phyloP scores from a whole-genome alignment of 1,284 basidiomycete species.

The Ustilago sp. region DNA sequence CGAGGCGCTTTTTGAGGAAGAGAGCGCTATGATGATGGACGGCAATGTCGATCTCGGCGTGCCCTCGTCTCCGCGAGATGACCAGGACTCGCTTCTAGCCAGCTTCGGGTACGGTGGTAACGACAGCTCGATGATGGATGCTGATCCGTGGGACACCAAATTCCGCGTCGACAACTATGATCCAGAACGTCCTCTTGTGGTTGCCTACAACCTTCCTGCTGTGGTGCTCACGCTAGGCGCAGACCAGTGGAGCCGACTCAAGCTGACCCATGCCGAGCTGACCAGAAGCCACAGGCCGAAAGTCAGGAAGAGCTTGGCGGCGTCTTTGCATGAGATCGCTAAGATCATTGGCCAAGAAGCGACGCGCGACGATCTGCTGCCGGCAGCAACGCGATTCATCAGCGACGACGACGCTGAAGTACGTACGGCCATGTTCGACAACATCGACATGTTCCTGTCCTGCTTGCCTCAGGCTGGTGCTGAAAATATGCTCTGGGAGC shows the following conservation, averaged over 20 bases:
- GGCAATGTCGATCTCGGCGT: slow-evolving; percentile 20
- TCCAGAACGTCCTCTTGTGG: slow-evolving; percentile 83
- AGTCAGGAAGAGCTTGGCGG: slow-evolving; percentile 82
- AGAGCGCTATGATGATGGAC: slow-evolving; percentile 43
- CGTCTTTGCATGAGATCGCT: slow-evolving; percentile 89
- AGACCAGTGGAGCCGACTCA: slow-evolving; percentile 81
- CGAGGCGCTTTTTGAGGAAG: slow-evolving; percentile 45
- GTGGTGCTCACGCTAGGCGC: slow-evolving; percentile 85
- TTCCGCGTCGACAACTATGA: slow-evolving; percentile 68
- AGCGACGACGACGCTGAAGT: slow-evolving; percentile 77
- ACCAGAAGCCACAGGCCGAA: slow-evolving; percentile 73
- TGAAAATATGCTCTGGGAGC: slow-evolving; percentile 74
- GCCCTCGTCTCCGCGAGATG: slow-evolving; percentile 23
- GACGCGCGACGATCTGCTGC: slow-evolving; percentile 79
- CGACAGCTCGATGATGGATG: slow-evolving; percentile 45
- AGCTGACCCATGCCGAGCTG: slow-evolving; percentile 78
- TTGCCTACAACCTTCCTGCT: slow-evolving; percentile 94
- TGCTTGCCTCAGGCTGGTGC: slow-evolving; percentile 74
- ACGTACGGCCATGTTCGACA: slow-evolving; percentile 73
- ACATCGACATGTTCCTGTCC: slow-evolving; percentile 71
- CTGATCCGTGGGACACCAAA: slow-evolving; percentile 43
- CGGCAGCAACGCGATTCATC: slow-evolving; percentile 72
- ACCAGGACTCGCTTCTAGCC: slow-evolving; percentile 40
- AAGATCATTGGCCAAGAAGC: slow-evolving; percentile 82
- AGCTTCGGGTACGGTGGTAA: slow-evolving; percentile 49